Percentiles rank a stretch among this genome's conserved stretches.
Evolutionary conservation across 169 alveolate genomes (phyloP).

Genomic region (Plasmodium gonderi): DNA sequence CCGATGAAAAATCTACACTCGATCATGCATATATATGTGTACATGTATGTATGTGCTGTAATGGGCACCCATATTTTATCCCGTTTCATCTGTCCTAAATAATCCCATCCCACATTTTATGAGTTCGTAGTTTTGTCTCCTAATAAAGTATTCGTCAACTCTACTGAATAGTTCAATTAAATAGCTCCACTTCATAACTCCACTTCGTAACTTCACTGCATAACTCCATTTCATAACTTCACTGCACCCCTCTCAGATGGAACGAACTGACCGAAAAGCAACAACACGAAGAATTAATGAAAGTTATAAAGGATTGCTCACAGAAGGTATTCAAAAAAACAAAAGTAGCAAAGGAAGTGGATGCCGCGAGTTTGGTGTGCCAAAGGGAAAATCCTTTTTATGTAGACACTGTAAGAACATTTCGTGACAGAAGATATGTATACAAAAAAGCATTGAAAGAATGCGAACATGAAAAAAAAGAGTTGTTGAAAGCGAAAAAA

Average conservation of each 20-base stretch:
- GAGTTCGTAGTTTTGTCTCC: no score
- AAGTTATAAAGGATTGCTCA: slow-evolving; percentile 92
- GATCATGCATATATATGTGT: background rate
- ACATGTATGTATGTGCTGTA: no score
- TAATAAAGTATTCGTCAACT: no score
- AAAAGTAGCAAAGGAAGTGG: slow-evolving; percentile 80
- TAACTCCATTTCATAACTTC: background rate
- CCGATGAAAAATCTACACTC: background rate
- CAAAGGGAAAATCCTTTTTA: slow-evolving; percentile 99
- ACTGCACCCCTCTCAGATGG: slow-evolving; percentile 74
- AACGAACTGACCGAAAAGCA: slow-evolving; percentile 88
- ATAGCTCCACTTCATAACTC: background rate
- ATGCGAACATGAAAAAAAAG: slow-evolving; percentile 86
- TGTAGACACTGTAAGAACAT: slow-evolving; percentile 94
- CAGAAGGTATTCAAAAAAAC: slow-evolving; percentile 81
- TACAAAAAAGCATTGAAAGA: slow-evolving; percentile 91
- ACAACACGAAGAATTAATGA: slow-evolving; percentile 87
- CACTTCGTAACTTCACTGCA: background rate
- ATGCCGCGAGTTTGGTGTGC: slow-evolving; percentile 93
- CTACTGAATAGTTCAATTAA: no score
- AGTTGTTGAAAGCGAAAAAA: slow-evolving; percentile 85
- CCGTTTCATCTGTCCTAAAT: no score
- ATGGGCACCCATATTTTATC: no score
- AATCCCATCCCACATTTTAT: no score
- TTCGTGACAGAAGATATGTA: slow-evolving; percentile 97